Base-by-base conservation (phyloP, 345 rosid species). In the Gossypium stocksii region DNA sequence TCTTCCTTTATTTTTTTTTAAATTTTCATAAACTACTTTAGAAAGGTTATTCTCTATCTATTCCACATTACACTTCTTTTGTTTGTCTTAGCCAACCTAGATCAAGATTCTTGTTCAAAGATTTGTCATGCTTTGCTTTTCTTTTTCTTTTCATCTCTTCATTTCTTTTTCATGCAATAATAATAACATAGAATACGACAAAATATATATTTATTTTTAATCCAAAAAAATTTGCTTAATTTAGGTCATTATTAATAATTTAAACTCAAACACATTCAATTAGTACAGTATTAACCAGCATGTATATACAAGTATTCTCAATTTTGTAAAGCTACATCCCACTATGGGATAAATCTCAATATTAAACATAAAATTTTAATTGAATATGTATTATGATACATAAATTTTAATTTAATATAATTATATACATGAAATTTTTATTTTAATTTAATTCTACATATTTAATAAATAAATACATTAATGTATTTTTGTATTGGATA, bases 61-160 rank as follows among this genome's bases (percentile, higher is more conserved):
- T 61, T 59, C 44, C 68, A 44, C 16, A 61, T 81, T 49, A 74
- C 80, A 69, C 73, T 62, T 27, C 57, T 62, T 66, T 70, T 76
- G 59, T 48, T 68, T 23, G 43, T 23, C 56, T 46, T 67, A 46
- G 41, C 43, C 27, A 46, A 13, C 51, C 8, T 14, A 62, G 43
- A 29, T 43, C 34, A 20, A 67, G 71, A 78, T 77, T 67, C 84
- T 70, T 80, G 77, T 79, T 67, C 72, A 71, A 70, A 81, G 86
- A 83, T 85, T 49, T 83, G 75, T 74, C 77, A 7, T 48, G 53
- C 85, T 79, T 83, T 82, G 70, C 61, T 38, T n/a, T 49, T 34
- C 69, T 66, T 63, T 63, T 52, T 29, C 38, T 29, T 29, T 34
- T 34, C 41, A 34, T 34, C 7, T 34, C 41, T 34, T 34, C 22